Evolutionary conservation across 768 basidiomycete species (phyloP), one percentile per base, ranked within the genome.

Genomic region (Serendipita indica): DNA sequence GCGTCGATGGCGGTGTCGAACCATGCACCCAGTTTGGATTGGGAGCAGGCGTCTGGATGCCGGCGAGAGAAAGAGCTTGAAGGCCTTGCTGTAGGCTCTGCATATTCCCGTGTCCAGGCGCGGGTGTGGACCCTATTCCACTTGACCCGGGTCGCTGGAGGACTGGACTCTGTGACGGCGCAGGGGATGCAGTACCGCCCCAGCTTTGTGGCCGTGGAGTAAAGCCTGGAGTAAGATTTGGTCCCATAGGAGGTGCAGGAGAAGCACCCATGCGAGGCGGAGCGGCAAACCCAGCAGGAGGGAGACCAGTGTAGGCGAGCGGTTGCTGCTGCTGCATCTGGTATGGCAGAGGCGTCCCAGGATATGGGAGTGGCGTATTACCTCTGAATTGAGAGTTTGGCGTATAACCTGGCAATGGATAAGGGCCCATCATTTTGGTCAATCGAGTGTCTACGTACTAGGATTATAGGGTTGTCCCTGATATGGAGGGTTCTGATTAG

Each of bases 21-120:
- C 49, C 49, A 54, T 54, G 4, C 5, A 54, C 30, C 49, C 66
- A 67, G 25, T 59, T 64, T 56, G 58, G 62, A 25, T 65, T 66
- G 14, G 59, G 63, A 5, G 68, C 65, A 46, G 66, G 65, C 1
- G 59, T 56, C 3, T 64, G 70, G 60, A 37, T 54, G 14, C 45
- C 59, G 43, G 46, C 59, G 43, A 34, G 2, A 6, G 18, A 34
- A 22, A 60, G 46, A 20, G 18, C 30, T 22, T 39, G 46, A 4
- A 54, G 49, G n/a, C 49, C 30, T 32, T 54, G 49, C 22, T 54
- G 49, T 10, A 54, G 30, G 16, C 20, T 27, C 22, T 54, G 49
- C 16, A n/a, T 4, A 25, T 54, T 43, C 7, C 41, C 16, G 5
- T 25, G 18, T 2, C 6, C 18, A 1, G 49, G 49, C 4, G 10